Evolutionary conservation across 2,329 filamentous ascomycete species (phyloP), one percentile per base, ranked within the genome.

Genomic region (Penicillium olsonii): DNA sequence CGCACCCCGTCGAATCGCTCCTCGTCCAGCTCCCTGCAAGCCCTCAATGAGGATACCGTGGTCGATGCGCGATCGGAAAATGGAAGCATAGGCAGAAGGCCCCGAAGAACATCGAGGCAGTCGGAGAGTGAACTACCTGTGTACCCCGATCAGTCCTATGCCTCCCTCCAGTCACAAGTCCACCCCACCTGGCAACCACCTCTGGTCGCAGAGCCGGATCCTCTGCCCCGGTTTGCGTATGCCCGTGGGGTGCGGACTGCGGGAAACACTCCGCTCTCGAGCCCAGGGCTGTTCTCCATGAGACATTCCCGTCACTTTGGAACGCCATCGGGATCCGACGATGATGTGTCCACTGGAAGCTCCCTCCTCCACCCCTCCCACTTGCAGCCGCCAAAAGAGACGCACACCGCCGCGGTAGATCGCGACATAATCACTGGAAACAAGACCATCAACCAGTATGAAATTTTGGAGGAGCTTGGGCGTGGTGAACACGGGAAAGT

Each of bases 401-500:
- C 92, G 9, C 89, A 96, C 72, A 90, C 92, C 55, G 92, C 90
- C 45, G 86, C 92, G 63, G 90, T 96, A 60, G 92, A 97, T 65
- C 86, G 92, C 55, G 91, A 97, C 70, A 83, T 83, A 45, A 81
- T 90, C 55, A 95, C 92, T 5, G 94, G 94, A 51, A 89, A 94
- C 55, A 99, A 99, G 75, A 81, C 92, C 45, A 95, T 99, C 78
- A 99, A 99, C 66, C 88, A 96, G 67, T 99, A 99, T 74, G 90
- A 96, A 72, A 90, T 99, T 62, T 87, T 97, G 57, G 89, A 95
- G 69, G 94, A 99, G 73, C 89, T 99, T 45, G 94, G 94, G 47
- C 87, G 94, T 52, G 94, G 94, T 42, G 90, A 96, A 63, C 94
- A 99, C 68, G 94, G 94, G 65, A 99, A 97, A 75, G 94, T 99